A percentile compares a stretch with the other conserved stretches of the same genome.
Conservation (phyloP, 257 asterid species). For the Linderniella brevidens region DNA sequence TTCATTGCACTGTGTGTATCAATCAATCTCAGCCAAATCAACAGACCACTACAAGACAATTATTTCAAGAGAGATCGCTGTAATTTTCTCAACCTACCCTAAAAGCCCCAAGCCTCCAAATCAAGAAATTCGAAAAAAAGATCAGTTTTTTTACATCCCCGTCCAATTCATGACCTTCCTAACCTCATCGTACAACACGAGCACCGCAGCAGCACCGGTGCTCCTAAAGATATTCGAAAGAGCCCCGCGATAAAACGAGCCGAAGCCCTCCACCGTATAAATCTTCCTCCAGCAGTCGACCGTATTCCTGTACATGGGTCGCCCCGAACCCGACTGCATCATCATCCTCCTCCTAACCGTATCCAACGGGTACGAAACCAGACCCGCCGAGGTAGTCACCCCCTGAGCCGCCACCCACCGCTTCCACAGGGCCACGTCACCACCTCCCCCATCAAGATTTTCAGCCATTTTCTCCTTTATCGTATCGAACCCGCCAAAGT, state of each 20-base stretch:
- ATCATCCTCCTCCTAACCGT: slow-evolving; percentile 93
- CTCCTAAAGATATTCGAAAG: slow-evolving; percentile 86
- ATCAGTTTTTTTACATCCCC: slow-evolving; percentile 29
- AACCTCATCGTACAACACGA: slow-evolving; percentile 84
- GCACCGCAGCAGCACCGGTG: slow-evolving; percentile 87
- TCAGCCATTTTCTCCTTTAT: slow-evolving; percentile 48
- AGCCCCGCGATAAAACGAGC: slow-evolving; percentile 88
- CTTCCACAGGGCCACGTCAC: slow-evolving; percentile 1
- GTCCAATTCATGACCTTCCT: slow-evolving; percentile 86
- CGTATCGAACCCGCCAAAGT: slow-evolving; percentile 84
- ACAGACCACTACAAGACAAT: no score
- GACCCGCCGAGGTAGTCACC: slow-evolving; percentile 81
- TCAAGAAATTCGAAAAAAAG: slow-evolving; percentile 5
- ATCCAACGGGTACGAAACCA: slow-evolving; percentile 79
- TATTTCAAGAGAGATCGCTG: no score
- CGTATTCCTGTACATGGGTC: slow-evolving; percentile 52
- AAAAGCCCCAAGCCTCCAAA: no score
- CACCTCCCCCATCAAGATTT: neutral
- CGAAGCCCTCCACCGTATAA: slow-evolving; percentile 46
- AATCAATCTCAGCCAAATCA: no score
- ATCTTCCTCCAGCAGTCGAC: slow-evolving; percentile 77
- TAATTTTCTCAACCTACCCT: no score
- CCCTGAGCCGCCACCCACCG: slow-evolving; percentile 70
- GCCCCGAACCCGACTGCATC: slow-evolving; percentile 91
- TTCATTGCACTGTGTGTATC: no score